These are phyloP conservation scores for Acorus gramineus DNA, from an alignment of 106 monocot species.

Conservation along the genomic window DNA sequence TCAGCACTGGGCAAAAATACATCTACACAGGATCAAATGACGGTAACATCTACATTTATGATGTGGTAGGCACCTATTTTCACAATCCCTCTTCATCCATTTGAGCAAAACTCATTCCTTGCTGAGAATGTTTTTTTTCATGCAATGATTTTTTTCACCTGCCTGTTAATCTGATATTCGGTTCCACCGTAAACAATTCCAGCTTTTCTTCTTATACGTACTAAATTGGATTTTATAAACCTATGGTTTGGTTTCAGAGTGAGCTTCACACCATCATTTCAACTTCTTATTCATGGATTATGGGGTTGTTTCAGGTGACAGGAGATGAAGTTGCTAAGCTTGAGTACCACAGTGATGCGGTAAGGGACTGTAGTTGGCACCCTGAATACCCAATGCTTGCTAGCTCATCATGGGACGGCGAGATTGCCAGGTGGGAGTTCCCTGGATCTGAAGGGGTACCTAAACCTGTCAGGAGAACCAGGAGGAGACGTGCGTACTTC, in stretches of 20 bases:
- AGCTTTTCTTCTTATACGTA: too few relatives aligned
- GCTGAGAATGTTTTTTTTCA: neutral
- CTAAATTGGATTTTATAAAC: neutral
- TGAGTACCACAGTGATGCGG: slow-evolving; percentile 29
- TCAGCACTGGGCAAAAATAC: slow-evolving; percentile 84
- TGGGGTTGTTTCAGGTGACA: slow-evolving; percentile 34
- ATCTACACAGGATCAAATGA: slow-evolving; percentile 90
- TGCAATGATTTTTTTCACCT: neutral
- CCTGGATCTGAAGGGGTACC: slow-evolving; percentile 15
- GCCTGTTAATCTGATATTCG: too few relatives aligned
- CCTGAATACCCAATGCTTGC: slow-evolving; percentile 59
- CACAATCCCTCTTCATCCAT: neutral
- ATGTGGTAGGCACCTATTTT: slow-evolving; percentile 52
- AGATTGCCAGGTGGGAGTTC: slow-evolving; percentile 56
- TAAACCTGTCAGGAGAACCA: too few relatives aligned
- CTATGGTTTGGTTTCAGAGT: neutral
- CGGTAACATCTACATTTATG: slow-evolving; percentile 68
- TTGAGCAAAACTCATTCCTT: neutral
- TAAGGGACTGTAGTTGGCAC: slow-evolving; percentile 89
- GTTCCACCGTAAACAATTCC: too few relatives aligned
- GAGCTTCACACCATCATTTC: neutral
- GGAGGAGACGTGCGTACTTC: too few relatives aligned
- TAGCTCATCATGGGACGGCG: slow-evolving; percentile 74
- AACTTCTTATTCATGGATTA: neutral
- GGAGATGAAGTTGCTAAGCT: slow-evolving; percentile 59